Evolutionary conservation across 306 rosid species (phyloP).

Genomic region (Rosa chinensis): DNA sequence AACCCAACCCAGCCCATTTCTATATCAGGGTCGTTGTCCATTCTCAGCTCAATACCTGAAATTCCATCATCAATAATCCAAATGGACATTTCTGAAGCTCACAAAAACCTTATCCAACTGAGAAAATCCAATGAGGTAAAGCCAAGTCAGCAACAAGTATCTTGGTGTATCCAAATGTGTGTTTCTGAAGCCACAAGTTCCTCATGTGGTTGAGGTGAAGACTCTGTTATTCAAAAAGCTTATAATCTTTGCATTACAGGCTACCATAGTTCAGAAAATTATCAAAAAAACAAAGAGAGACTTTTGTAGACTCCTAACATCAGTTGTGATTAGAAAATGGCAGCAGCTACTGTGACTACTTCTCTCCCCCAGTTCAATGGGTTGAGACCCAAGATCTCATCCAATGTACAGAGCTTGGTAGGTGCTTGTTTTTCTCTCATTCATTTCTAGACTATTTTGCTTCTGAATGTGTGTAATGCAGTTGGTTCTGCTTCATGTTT

Average conservation of each 20-base stretch:
- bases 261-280: slow-evolving; percentile 9
- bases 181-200: slow-evolving; percentile 64
- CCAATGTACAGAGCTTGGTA: slow-evolving; percentile 66
- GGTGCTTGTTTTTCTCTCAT: background rate
- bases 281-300: background rate
- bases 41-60: slow-evolving; percentile 17
- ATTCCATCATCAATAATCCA: background rate
- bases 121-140: slow-evolving; percentile 42
- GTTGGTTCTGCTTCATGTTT: background rate
- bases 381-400: slow-evolving; percentile 54
- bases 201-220: slow-evolving; percentile 47
- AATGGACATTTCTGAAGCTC: background rate
- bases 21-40: background rate
- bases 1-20: background rate
- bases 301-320: background rate
- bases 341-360: slow-evolving; percentile 58
- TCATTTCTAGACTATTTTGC: background rate
- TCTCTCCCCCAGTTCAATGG: slow-evolving; percentile 84
- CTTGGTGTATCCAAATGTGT: slow-evolving; percentile 53
- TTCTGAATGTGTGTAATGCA: background rate
- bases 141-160: slow-evolving; percentile 69
- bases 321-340: slow-evolving; percentile 44
- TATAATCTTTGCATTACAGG: slow-evolving; percentile 15
- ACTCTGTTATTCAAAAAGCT: slow-evolving; percentile 15
- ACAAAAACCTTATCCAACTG: slow-evolving; percentile 61